Evolutionary conservation across 1,284 basidiomycete genomes (phyloP).

Genomic region (Ustilago esculenta): DNA sequence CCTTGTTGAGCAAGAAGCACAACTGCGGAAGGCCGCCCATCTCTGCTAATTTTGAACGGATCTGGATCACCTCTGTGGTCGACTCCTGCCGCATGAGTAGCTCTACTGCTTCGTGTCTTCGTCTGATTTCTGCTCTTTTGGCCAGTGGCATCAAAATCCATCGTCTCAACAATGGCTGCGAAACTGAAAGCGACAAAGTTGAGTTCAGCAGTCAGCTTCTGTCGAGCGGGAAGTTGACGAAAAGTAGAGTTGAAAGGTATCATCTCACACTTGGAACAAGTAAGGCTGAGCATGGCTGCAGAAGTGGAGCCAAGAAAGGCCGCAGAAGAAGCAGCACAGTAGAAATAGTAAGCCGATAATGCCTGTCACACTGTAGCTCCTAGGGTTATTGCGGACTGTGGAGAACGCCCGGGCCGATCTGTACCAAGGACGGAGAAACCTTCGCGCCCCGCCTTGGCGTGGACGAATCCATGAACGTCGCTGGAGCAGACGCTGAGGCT

Average conservation of each 20-base stretch:
- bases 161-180: conserved; percentile 24
- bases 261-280: conserved; percentile 27
- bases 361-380: too few species aligned
- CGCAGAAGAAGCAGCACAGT: neutral
- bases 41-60: conserved; percentile 21
- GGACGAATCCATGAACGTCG: conserved; percentile 35
- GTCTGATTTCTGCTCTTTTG: conserved; percentile 11
- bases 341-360: too few species aligned
- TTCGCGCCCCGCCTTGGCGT: conserved; percentile 26
- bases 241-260: neutral
- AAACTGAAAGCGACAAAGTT: conserved; percentile 21
- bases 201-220: too few species aligned
- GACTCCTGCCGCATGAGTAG: conserved; percentile 24
- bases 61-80: conserved; percentile 10
- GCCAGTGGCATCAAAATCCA: conserved; percentile 42
- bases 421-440: conserved; percentile 42
- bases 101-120: conserved; percentile 42
- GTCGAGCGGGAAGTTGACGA: too few species aligned
- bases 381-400: too few species aligned
- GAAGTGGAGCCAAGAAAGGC: neutral
- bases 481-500: conserved; percentile 38
- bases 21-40: conserved; percentile 23
- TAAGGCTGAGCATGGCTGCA: conserved; percentile 30
- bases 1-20: conserved; percentile 32
- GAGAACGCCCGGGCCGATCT: too few species aligned